Evolutionary conservation across 164 flowering plant species (phyloP), one percentile per base, ranked within the genome.

Genomic region (Vitis rotundifolia): DNA sequence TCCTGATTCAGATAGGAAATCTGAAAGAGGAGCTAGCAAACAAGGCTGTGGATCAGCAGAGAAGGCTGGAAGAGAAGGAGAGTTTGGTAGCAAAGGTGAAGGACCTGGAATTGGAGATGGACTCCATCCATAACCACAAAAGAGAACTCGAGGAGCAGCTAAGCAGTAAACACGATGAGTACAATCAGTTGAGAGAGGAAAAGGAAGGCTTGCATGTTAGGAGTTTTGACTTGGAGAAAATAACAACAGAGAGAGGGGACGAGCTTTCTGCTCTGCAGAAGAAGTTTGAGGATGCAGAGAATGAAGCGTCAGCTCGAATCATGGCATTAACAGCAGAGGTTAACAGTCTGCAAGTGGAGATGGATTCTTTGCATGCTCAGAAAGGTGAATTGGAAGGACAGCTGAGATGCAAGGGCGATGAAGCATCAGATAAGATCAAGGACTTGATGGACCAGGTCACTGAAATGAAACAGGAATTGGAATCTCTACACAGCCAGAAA

Each of bases 311-410:
- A n/a, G 71, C 76, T 16, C 72, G 71, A 68, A 67, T 76, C 22
- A 76, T 78, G 69, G 77, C 53, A 59, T 72, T 82, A 72, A 76
- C 69, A 5, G 68, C 31, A 9, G 69, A 78, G 71, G 18, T 79
- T 49, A 76, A 73, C 55, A 68, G 29, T 53, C 72, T 79, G 62
- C 74, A 47, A 22, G 53, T 49, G 8, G 78, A 77, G 9, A 11
- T 75, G 68, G 76, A 73, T 18, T 68, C 73, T 29, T 44, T 73
- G 22, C 71, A 53, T 14, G 37, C 74, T 57, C 73, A 77, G 68
- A 83, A 83, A 65, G 67, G 54, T 59, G 82, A 81, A 59, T 66
- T 83, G 69, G 86, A 84, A 66, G 75, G 73, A 57, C 75, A 65
- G 61, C 50, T 83, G 37, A 75, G 63, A 14, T 16, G 28, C 52